These are phyloP conservation scores for Domatiomyces catenatus DNA, from an alignment of 2,329 filamentous ascomycete species.

Conservation along the genomic window DNA sequence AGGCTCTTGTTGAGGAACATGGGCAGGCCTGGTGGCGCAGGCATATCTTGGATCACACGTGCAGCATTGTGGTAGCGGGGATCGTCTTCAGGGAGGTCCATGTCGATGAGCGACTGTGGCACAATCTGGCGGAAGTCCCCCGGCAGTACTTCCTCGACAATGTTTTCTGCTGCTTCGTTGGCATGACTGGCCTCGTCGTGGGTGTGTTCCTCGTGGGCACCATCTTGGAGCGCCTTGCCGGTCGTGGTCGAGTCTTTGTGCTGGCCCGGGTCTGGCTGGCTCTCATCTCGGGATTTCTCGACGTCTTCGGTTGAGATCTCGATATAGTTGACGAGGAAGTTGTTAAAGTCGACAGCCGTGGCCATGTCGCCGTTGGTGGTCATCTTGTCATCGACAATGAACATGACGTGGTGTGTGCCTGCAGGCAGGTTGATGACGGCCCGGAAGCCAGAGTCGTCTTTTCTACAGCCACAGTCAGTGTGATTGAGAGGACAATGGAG, in stretches of 20 bases:
- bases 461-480: constrained; percentile 21
- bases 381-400: constrained; percentile 90
- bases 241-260: constrained; percentile 23
- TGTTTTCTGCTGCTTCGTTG: constrained; percentile 23
- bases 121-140: constrained; percentile 55
- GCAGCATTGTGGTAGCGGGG: constrained; percentile 59
- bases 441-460: constrained; percentile 43
- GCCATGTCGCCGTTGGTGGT: constrained; percentile 72
- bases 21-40: constrained; percentile 69
- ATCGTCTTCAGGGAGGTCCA: constrained; percentile 71
- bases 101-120: constrained; percentile 71
- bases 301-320: constrained; percentile 71
- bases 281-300: constrained; percentile 22
- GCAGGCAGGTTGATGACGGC: constrained; percentile 71
- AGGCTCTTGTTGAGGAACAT: constrained; percentile 91
- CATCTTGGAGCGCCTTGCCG: constrained; percentile 31
- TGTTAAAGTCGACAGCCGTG: constrained; percentile 93
- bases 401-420: constrained; percentile 92
- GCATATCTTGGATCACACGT: constrained; percentile 60
- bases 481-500: constrained; percentile 11
- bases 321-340: constrained; percentile 96
- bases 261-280: constrained; percentile 20
- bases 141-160: constrained; percentile 38
- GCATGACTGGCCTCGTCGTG: constrained; percentile 5
- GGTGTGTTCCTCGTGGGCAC: constrained; percentile 23